Conservation (phyloP, 1,139 yeast species). For the Hyphopichia khmerensis region DNA sequence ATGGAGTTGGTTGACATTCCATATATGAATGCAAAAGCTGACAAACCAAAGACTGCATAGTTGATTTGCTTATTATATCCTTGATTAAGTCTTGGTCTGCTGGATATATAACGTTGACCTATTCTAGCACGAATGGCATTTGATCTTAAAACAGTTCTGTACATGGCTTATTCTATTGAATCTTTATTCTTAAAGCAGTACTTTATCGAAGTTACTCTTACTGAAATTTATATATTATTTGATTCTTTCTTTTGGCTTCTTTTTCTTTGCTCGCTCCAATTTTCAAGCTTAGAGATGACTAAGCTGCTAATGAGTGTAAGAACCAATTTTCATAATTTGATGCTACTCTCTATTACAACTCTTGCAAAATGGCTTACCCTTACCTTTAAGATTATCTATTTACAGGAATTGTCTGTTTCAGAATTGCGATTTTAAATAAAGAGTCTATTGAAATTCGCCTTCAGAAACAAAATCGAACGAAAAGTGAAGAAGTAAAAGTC, state of each 20-base stretch:
- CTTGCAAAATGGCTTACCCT: too few species aligned
- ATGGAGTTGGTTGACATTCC: slow-evolving; percentile 3
- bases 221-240: too few species aligned
- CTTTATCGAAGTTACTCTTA: too few species aligned
- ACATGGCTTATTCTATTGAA: slow-evolving; percentile 4
- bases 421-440: too few species aligned
- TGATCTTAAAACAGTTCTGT: slow-evolving; percentile 7
- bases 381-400: neutral
- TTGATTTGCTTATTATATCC: neutral
- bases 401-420: too few species aligned
- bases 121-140: slow-evolving; percentile 3
- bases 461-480: too few species aligned
- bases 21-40: slow-evolving; percentile 6
- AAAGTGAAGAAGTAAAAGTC: too few species aligned
- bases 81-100: neutral
- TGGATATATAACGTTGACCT: slow-evolving; percentile 2
- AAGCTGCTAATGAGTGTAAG: neutral
- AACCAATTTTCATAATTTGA: too few species aligned
- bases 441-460: too few species aligned
- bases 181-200: too few species aligned
- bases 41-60: slow-evolving; percentile 1
- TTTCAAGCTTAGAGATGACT: neutral
- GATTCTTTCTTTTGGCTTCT: neutral
- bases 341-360: too few species aligned
- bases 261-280: neutral